Evolutionary conservation across 108 stramenopile species (phyloP), one percentile per base, ranked within the genome.

Genomic region (Chaetoceros tenuissimus): DNA sequence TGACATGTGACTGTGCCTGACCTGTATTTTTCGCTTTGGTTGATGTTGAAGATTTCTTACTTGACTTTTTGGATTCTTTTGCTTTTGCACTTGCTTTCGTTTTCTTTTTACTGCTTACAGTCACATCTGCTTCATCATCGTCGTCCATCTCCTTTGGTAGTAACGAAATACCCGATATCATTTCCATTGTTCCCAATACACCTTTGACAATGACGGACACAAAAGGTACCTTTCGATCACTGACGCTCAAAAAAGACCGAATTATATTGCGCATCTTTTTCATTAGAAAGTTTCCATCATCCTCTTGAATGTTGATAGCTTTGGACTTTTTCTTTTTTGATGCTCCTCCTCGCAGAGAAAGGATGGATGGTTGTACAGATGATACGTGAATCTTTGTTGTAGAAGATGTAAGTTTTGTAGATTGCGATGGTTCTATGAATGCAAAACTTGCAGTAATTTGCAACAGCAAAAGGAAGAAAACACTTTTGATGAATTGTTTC

Each of bases 1-100:
- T 45, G 8, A 87, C 31, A 45, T 87, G 84, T 48, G 83, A 78
- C 47, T 78, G 34, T 40, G 13, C 34, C 5, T 62, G 51, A 61
- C 66, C 0, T 65, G 67, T 50, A 69, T 21, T 58, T 65, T 60
- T 61, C 23, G 60, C 13, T 20, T 24, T 18, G 13, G 63, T 26
- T 46, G 58, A 64, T 27, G 48, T 28, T 56, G 46, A 5, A 8
- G 23, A 10, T 51, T 51, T 24, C 8, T 51, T 24, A 16, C 34
- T 51, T 10, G 10, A 51, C 49, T 24, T 28, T 43, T 78, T 78
- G 34, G 68, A 23, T 46, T 24, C 50, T 48, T 66, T 73, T 44
- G 59, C 54, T 53, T 61, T 67, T 58, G 13, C 53, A 10, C 18
- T 17, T 30, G 43, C 48, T 30, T 23, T 51, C 19, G 40, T 57